Conservation (phyloP, 1,284 basidiomycete genomes). For the Ganoderma lucidum region DNA sequence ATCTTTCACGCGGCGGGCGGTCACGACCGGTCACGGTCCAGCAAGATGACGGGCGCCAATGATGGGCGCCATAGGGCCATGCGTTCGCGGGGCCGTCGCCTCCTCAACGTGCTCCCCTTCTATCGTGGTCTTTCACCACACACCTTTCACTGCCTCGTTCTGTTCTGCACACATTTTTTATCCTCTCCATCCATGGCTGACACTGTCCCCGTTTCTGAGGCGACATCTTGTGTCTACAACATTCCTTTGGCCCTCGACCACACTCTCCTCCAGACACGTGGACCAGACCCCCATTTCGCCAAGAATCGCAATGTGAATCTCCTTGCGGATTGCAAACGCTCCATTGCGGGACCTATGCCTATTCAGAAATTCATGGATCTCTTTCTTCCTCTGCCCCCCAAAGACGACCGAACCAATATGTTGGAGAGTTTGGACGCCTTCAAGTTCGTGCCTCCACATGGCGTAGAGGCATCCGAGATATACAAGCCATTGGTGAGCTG, state of each 20-base stretch:
- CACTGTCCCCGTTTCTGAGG: not conserved
- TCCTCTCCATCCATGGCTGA: not conserved
- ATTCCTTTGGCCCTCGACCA: not conserved
- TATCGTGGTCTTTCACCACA: too few species aligned
- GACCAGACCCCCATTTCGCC: conserved; percentile 35
- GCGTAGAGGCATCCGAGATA: conserved; percentile 34
- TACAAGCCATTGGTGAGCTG: conserved; percentile 35
- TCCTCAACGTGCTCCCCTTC: too few species aligned
- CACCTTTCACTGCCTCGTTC: too few species aligned
- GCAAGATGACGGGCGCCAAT: too few species aligned
- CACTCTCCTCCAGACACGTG: conserved; percentile 1
- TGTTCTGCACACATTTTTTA: not conserved
- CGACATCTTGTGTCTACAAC: not conserved
- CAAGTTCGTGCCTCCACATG: conserved; percentile 26
- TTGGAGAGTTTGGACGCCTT: not conserved
- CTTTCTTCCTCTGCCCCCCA: not conserved
- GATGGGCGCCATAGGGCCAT: too few species aligned
- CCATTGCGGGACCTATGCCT: not conserved
- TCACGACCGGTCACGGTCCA: too few species aligned
- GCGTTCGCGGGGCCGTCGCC: too few species aligned
- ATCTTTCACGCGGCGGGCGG: too few species aligned
- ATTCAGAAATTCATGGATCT: not conserved
- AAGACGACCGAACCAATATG: not conserved
- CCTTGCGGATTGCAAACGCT: conserved; percentile 1
- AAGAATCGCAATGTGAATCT: conserved; percentile 37